Percentiles rank a stretch among this genome's conserved stretches.
Conservation (phyloP, 768 basidiomycete species). For the Tylopilus subfusipes region DNA sequence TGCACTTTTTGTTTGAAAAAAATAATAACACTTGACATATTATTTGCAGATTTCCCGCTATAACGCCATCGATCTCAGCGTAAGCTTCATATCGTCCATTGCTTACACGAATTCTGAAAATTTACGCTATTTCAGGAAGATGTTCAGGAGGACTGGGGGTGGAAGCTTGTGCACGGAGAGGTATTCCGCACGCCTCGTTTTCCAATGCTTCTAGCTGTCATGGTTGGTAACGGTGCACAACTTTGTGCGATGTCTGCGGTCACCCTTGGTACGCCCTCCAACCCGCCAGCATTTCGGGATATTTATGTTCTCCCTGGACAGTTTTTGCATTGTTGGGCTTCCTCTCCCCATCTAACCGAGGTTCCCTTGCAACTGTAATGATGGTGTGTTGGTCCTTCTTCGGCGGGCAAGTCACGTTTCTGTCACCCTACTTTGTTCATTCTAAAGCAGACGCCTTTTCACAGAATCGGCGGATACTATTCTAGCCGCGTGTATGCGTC, state of each 20-base stretch:
- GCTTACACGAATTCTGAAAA: neutral
- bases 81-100: slow-evolving; percentile 34
- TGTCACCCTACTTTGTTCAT: neutral
- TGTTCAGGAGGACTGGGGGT: slow-evolving; percentile 96
- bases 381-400: slow-evolving; percentile 87
- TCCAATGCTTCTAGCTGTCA: slow-evolving; percentile 74
- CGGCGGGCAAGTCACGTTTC: slow-evolving; percentile 53
- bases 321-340: slow-evolving; percentile 92
- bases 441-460: neutral
- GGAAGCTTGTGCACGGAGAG: slow-evolving; percentile 97
- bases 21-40: neutral
- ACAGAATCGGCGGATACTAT: slow-evolving; percentile 82
- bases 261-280: slow-evolving; percentile 61
- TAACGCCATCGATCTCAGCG: slow-evolving; percentile 88
- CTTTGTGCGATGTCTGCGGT: slow-evolving; percentile 80
- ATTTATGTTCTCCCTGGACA: slow-evolving; percentile 29
- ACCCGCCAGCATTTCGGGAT: neutral
- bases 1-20: slow-evolving; percentile 18
- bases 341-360: slow-evolving; percentile 92
- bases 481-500: slow-evolving; percentile 81
- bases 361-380: slow-evolving; percentile 74
- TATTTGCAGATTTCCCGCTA: slow-evolving; percentile 50
- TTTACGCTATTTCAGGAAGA: slow-evolving; percentile 58
- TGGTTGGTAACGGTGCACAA: slow-evolving; percentile 72
- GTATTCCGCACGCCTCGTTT: slow-evolving; percentile 84